These are phyloP conservation scores for Thraustotheca clavata DNA, from an alignment of 352 stramenopile genomes.

Conservation along the genomic window DNA sequence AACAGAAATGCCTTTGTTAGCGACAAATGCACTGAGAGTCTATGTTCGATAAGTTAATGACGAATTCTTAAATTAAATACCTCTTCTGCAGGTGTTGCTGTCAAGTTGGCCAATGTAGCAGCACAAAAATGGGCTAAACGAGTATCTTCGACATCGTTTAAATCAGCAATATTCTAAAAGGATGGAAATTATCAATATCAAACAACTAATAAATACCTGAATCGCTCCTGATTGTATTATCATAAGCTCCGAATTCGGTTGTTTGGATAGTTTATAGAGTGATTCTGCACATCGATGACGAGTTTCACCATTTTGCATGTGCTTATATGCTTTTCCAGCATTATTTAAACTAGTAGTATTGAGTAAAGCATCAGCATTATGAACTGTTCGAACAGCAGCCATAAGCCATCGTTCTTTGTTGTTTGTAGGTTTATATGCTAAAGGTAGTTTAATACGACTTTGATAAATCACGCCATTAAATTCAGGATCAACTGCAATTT, in stretches of 20 bases:
- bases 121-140: slow-evolving; percentile 51
- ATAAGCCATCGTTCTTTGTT: slow-evolving; percentile 17
- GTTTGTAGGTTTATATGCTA: slow-evolving; percentile 8
- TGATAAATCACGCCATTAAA: slow-evolving; percentile 19
- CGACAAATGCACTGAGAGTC: slow-evolving; percentile 41
- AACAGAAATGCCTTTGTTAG: slow-evolving; percentile 41
- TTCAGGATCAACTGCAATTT: neutral
- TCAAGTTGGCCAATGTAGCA: slow-evolving; percentile 56
- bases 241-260: slow-evolving; percentile 36
- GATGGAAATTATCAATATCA: neutral
- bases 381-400: slow-evolving; percentile 1
- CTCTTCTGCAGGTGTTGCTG: slow-evolving; percentile 26
- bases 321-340: neutral
- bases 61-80: neutral
- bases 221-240: slow-evolving; percentile 63
- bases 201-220: slow-evolving; percentile 1
- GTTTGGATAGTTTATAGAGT: slow-evolving; percentile 73
- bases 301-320: slow-evolving; percentile 40
- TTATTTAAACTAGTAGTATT: neutral
- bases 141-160: slow-evolving; percentile 53
- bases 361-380: neutral
- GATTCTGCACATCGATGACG: slow-evolving; percentile 58
- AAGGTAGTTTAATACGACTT: slow-evolving; percentile 12
- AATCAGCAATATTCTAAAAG: slow-evolving; percentile 43
- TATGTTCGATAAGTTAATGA: neutral